These are phyloP conservation scores for Phytophthora fragariaefolia DNA, from an alignment of 352 stramenopile species.

Conservation along the genomic window DNA sequence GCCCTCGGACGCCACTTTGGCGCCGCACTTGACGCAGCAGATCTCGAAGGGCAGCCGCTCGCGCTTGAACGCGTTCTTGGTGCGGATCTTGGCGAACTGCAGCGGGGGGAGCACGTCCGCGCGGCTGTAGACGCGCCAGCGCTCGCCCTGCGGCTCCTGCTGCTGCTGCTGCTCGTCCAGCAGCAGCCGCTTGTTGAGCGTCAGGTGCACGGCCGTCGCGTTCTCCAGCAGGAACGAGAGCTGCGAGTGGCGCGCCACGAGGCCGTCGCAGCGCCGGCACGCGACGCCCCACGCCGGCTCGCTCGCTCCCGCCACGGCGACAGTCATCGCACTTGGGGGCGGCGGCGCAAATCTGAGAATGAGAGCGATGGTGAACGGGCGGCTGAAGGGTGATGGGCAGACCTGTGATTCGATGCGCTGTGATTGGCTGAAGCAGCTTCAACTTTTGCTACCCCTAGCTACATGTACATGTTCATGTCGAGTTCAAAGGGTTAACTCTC, in stretches of 20 bases:
- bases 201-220: constrained; percentile 55
- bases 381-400: constrained; percentile 15
- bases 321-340: constrained; percentile 19
- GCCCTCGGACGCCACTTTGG: constrained; percentile 56
- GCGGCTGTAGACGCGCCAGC: constrained; percentile 42
- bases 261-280: constrained; percentile 38
- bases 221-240: constrained; percentile 62
- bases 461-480: too few species aligned
- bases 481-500: too few species aligned
- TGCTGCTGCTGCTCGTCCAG: constrained; percentile 38
- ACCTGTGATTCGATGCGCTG: background rate
- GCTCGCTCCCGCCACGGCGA: background rate
- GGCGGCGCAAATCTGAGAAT: constrained; percentile 8
- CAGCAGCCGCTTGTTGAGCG: constrained; percentile 46
- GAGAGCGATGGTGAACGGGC: background rate
- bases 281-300: constrained; percentile 38
- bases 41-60: constrained; percentile 60
- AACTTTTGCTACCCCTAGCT: too few species aligned
- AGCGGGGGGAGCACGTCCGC: constrained; percentile 38
- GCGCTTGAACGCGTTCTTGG: constrained; percentile 45
- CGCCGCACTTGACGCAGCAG: constrained; percentile 50
- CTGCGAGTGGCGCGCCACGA: constrained; percentile 44
- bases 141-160: constrained; percentile 27
- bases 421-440: constrained; percentile 36
- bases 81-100: constrained; percentile 59